phyloP scores from a whole-genome alignment of 352 stramenopile species.

The Stephanocyclus meneghinianus region DNA sequence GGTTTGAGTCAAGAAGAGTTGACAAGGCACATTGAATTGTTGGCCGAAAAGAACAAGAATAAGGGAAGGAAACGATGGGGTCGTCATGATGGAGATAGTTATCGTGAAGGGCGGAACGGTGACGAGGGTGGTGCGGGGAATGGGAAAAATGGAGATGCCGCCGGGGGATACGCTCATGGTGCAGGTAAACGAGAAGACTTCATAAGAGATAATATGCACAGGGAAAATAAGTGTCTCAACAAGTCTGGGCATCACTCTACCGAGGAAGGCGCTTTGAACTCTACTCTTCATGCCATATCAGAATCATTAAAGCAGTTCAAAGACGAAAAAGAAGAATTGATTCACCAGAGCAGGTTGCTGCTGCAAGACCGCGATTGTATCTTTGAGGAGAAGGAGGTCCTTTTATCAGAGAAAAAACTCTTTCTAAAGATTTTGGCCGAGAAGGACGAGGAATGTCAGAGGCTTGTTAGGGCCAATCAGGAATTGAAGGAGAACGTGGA shows the following conservation, averaged over 20 bases:
- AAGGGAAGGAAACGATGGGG: neutral
- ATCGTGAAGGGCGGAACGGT: neutral
- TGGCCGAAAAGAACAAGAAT: neutral
- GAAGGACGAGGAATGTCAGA: conserved; percentile 8
- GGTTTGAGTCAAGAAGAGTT: conserved; percentile 10
- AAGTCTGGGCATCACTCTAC: neutral
- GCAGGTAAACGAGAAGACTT: neutral
- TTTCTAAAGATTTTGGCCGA: conserved; percentile 4
- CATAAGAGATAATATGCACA: neutral
- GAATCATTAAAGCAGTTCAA: neutral
- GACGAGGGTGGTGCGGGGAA: neutral
- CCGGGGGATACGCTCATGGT: neutral
- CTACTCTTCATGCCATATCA: neutral
- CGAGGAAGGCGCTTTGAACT: neutral
- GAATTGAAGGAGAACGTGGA: neutral
- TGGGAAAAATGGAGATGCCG: neutral
- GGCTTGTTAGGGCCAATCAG: neutral
- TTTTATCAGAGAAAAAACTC: neutral
- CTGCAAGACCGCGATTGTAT: conserved; percentile 5
- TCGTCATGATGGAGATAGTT: neutral
- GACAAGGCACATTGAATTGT: neutral
- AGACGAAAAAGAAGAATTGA: conserved; percentile 12
- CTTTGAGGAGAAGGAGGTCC: neutral
- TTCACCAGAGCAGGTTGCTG: conserved; percentile 3
- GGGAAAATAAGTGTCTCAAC: neutral